Percentiles rank a stretch among this genome's conserved stretches.
Conservation (phyloP, 495 filamentous ascomycete genomes). For the Aspergillus conjunctus region DNA sequence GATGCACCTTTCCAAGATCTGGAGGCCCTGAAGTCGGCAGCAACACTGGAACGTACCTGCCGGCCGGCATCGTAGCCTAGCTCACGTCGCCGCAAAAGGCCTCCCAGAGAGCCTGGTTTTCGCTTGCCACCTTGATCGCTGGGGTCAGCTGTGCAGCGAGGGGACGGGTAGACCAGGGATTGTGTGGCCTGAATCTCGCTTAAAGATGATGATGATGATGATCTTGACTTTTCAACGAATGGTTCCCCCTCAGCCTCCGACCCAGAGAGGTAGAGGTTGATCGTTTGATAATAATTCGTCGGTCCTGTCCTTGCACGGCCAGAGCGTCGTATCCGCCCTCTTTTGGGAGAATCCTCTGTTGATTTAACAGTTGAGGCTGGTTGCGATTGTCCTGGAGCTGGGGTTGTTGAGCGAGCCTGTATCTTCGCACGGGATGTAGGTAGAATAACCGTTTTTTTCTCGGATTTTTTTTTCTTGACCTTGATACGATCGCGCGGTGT, state of each 20-base stretch:
- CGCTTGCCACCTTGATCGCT: background rate
- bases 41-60: conserved; percentile 24
- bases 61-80: conserved; percentile 20
- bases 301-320: conserved; percentile 26
- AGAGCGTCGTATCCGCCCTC: conserved; percentile 27
- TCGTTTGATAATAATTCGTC: conserved; percentile 31
- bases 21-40: conserved; percentile 35
- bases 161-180: background rate
- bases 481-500: background rate
- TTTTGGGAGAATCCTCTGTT: background rate
- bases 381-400: background rate
- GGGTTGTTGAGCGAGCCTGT: background rate
- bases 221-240: background rate
- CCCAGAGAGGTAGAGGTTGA: conserved; percentile 8
- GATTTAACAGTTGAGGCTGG: background rate
- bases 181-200: background rate
- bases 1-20: conserved; percentile 56
- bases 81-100: conserved; percentile 34
- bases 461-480: background rate
- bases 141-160: background rate
- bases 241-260: conserved; percentile 18
- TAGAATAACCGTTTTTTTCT: background rate
- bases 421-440: background rate
- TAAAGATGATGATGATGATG: background rate
- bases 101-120: conserved; percentile 5